Base-by-base conservation (phyloP, 768 basidiomycete species). In the Tricholoma flavovirens region DNA sequence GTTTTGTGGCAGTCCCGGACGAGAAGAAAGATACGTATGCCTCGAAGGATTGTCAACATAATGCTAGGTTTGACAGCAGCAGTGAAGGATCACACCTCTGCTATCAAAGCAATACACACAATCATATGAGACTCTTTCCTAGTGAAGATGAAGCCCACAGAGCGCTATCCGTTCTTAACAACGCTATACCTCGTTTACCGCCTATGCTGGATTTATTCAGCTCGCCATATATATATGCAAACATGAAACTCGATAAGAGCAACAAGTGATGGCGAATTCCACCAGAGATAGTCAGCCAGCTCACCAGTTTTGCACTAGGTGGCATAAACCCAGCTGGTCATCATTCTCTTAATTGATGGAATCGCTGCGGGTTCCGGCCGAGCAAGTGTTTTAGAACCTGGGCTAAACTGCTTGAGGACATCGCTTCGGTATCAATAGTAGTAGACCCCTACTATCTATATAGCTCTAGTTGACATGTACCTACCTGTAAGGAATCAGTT, bases 201-300 rank as follows among this genome's bases (percentile, higher is more conserved):
- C 58, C 60, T 51, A 32, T 62, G 5, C 54, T 69, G 50, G 71
- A 71, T 35, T 57, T 74, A 35, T 68, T 71, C 49, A 65, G 63
- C 5, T 64, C 66, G n/a, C 73, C n/a, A n/a, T n/a, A 74, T 56
- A 54, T 74, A 66, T 74, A 71, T 54, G 64, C 71, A 2, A 69
- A 72, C 32, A 60, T 65, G 12, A 71, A 61, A 55, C 49, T 66
- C 2, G 64, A 60, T 24, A 53, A 57, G 32, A 45, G 22, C 22
- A 5, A 24, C 45, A 46, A 4, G 11, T 26, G 15, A 46, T 15
- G 1, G 17, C 19, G 19, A 42, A 17, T 51, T 35, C 51, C 49
- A 46, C 53, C 35, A 22, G n/a, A 9, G 11, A 42, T 42, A 4
- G 40, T 21, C 40, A 19, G 9, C 17, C 12, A 19, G 17, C 15